Evolutionary conservation across 1,139 yeast genomes (phyloP).

Genomic region (Yamadazyma dendronema): DNA sequence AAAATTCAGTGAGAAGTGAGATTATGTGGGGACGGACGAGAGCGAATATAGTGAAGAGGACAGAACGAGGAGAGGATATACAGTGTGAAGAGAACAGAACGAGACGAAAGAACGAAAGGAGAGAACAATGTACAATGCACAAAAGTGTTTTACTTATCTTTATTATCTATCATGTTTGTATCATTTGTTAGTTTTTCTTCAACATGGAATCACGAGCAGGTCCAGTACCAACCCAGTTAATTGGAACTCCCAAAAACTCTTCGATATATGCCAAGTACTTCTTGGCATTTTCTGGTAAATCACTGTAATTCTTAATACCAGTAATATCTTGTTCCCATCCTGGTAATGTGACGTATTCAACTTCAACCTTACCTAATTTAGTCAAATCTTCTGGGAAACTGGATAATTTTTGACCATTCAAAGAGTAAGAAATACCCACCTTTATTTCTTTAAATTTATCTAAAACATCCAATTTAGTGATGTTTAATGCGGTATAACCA

Average conservation of each 20-base stretch:
- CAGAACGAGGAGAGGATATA: not conserved
- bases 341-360: conserved; percentile 83
- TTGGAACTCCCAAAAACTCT: conserved; percentile 76
- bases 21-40: not conserved
- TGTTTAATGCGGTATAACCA: conserved; percentile 91
- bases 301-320: conserved; percentile 61
- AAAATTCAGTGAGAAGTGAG: not conserved
- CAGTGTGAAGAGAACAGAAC: not conserved
- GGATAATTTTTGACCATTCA: conserved; percentile 70
- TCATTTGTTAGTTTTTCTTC: conserved; percentile 27
- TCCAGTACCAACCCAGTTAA: conserved; percentile 98
- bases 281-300: conserved; percentile 86
- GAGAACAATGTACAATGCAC: no score
- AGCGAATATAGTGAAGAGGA: not conserved
- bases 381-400: conserved; percentile 92
- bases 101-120: not conserved
- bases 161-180: not conserved
- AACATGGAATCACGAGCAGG: conserved; percentile 92
- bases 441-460: conserved; percentile 86
- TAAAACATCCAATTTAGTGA: conserved; percentile 92
- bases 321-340: conserved; percentile 94
- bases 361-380: conserved; percentile 83
- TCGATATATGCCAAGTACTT: conserved; percentile 82
- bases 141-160: not conserved
- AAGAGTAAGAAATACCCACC: conserved; percentile 79